Evolutionary conservation across 805 yeast species (phyloP), one percentile per base, ranked within the genome.

Genomic region (Metschnikowia santaceciliae): DNA sequence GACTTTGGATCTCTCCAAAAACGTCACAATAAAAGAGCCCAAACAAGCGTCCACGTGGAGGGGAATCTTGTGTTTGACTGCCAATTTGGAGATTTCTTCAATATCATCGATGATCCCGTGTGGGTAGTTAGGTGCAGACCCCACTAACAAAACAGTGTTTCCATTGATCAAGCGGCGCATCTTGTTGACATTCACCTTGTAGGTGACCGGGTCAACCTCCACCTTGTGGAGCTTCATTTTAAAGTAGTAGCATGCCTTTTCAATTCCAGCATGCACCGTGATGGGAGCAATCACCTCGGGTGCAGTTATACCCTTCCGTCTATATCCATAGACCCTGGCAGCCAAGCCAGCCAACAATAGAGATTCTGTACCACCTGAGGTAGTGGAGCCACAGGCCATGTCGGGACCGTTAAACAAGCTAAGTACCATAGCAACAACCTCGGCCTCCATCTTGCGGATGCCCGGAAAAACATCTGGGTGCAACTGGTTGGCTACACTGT

Each of bases 381-480:
- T 85, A 0, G 96, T 80, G 6, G 94, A 83, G 14, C 98, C 98
- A 44, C 74, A 70, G 0, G 63, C 69, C 33, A 57, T 55, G 14
- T 54, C 59, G 0, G 97, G 97, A 0, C 92, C 96, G 66, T 91
- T 78, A 72, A 86, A 92, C 61, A 91, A 63, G 17, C 75, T 77
- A 55, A 94, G 72, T 4, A 87, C 91, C 98, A 94, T 94, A 1
- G 92, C 75, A 3, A 92, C 97, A 10, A 91, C 89, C 63, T 94
- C 98, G 6, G 96, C 75, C 64, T 92, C 99, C 96, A 92, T 91
- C 67, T 92, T 90, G 40, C 99, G 81, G 6, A 92, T 88, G 5
- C 95, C 98, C 0, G 98, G 99, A 64, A 92, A 92, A 3, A 90
- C 94, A 68, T 92, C 98, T 0, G 99, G 99, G 66, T 92, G 99